A percentile compares a stretch with the other conserved stretches of the same genome.
phyloP scores from a whole-genome alignment of 2,329 filamentous ascomycete genomes.

The Arthrinium puccinioides region DNA sequence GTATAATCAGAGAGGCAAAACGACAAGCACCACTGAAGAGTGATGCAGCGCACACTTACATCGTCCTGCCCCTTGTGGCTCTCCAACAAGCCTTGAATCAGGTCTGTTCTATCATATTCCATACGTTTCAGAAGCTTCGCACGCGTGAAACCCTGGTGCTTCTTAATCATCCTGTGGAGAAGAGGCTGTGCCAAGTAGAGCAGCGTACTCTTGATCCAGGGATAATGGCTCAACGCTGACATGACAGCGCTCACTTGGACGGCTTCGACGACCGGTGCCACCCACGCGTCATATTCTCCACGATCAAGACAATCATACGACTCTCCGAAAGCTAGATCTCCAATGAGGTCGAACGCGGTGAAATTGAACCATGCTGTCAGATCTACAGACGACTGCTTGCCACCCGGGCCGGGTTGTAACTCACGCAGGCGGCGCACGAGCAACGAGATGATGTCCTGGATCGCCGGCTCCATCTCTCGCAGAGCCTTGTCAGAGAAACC shows the following conservation, averaged over 20 bases:
- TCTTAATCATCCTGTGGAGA: neutral
- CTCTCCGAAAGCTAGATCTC: constrained; percentile 12
- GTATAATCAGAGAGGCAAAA: constrained; percentile 9
- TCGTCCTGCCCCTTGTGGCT: no score
- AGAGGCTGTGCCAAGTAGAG: constrained; percentile 5
- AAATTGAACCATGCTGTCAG: constrained; percentile 12
- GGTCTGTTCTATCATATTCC: constrained; percentile 1
- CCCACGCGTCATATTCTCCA: constrained; percentile 12
- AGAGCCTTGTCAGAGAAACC: constrained; percentile 11
- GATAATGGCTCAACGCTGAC: constrained; percentile 11
- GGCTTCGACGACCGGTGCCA: constrained; percentile 10
- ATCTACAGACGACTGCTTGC: constrained; percentile 7
- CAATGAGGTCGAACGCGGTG: constrained; percentile 14
- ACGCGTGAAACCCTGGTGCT: no score
- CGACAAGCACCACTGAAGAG: constrained; percentile 9
- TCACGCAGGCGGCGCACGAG: constrained; percentile 28
- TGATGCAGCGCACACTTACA: no score
- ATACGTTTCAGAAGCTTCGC: no score
- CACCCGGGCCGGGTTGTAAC: constrained; percentile 5
- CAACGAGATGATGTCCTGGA: constrained; percentile 12
- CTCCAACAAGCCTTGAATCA: constrained; percentile 1
- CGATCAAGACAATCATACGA: constrained; percentile 6
- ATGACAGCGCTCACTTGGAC: constrained; percentile 12
- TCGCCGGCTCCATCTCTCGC: neutral
- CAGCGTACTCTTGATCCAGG: constrained; percentile 6